Conservation (phyloP, 495 filamentous ascomycete genomes). For the Tuber microsphaerosporum region DNA sequence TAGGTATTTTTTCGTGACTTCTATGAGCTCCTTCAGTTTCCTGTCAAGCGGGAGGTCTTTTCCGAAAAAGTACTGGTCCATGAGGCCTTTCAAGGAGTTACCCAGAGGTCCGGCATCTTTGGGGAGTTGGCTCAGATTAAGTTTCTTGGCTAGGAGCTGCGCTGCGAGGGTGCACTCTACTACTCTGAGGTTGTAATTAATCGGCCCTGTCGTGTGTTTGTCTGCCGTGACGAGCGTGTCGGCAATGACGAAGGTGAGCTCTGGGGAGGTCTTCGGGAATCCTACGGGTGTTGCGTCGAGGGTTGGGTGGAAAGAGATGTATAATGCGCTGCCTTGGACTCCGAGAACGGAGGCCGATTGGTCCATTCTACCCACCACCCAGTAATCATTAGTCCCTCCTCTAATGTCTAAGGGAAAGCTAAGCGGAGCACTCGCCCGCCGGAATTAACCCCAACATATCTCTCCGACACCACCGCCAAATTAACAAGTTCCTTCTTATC, state of each 20-base stretch:
- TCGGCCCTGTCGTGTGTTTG: constrained; percentile 86
- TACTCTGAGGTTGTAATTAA: constrained; percentile 93
- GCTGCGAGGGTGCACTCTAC: constrained; percentile 91
- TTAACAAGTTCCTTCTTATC: constrained; percentile 85
- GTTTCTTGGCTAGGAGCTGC: constrained; percentile 58
- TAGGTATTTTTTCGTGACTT: constrained; percentile 57
- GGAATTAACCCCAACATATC: constrained; percentile 91
- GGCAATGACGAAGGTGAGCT: constrained; percentile 84
- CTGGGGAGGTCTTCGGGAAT: constrained; percentile 76
- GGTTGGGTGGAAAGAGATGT: constrained; percentile 81
- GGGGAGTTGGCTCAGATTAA: constrained; percentile 58
- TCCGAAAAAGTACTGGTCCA: constrained; percentile 67
- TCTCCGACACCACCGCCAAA: constrained; percentile 85
- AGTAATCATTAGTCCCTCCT: background rate
- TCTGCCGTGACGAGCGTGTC: constrained; percentile 89
- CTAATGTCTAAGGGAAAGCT: background rate
- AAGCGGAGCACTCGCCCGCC: constrained; percentile 59
- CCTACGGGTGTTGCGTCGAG: constrained; percentile 67
- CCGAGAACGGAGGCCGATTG: constrained; percentile 96
- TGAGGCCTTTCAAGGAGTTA: constrained; percentile 76
- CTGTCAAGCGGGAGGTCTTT: constrained; percentile 48
- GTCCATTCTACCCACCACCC: constrained; percentile 61
- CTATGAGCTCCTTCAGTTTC: constrained; percentile 58
- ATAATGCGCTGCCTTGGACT: constrained; percentile 71
- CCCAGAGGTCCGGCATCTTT: constrained; percentile 76